A percentile compares a stretch with the other conserved stretches of the same genome.
These are phyloP conservation scores for Cutaneotrichosporon sp. DNA, from an alignment of 1,284 basidiomycete genomes.

Conservation along the genomic window DNA sequence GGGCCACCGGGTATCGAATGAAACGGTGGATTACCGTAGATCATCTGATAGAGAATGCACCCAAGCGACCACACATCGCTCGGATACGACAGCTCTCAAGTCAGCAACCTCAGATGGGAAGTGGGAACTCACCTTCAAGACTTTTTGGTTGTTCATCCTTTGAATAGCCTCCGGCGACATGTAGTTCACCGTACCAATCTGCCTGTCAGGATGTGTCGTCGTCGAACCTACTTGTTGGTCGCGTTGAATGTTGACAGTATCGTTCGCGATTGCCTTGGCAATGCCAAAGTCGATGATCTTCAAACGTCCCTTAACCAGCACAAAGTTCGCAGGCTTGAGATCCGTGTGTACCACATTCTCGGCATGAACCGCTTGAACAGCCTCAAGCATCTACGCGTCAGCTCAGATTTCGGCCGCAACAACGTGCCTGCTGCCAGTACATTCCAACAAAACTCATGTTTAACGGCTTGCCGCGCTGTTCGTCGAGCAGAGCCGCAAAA, in stretches of 20 bases:
- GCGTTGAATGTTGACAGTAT: conserved; percentile 92
- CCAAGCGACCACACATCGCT: conserved; percentile 98
- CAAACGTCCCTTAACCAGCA: conserved; percentile 82
- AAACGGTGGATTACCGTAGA: conserved; percentile 88
- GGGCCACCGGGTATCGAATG: conserved; percentile 75
- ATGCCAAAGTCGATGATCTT: conserved; percentile 97
- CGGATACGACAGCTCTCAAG: conserved; percentile 52
- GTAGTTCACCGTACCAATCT: conserved; percentile 91
- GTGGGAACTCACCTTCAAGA: conserved; percentile 40
- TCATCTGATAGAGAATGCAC: conserved; percentile 95
- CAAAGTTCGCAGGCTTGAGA: conserved; percentile 93
- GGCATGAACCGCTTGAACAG: conserved; percentile 89
- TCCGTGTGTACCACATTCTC: conserved; percentile 97
- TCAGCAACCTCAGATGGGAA: neutral
- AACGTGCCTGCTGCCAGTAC: conserved; percentile 84
- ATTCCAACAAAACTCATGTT: conserved; percentile 89
- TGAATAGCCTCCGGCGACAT: conserved; percentile 94
- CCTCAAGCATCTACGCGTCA: conserved; percentile 75
- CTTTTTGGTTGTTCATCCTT: conserved; percentile 48
- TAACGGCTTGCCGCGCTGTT: conserved; percentile 71
- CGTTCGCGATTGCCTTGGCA: conserved; percentile 92
- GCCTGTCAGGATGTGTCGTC: conserved; percentile 4
- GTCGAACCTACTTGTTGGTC: conserved; percentile 68
- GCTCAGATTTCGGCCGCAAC: neutral
- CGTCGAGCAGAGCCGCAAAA: conserved; percentile 71